Conservation (phyloP, 352 stramenopile genomes). For the Globisporangium takayamanum region DNA sequence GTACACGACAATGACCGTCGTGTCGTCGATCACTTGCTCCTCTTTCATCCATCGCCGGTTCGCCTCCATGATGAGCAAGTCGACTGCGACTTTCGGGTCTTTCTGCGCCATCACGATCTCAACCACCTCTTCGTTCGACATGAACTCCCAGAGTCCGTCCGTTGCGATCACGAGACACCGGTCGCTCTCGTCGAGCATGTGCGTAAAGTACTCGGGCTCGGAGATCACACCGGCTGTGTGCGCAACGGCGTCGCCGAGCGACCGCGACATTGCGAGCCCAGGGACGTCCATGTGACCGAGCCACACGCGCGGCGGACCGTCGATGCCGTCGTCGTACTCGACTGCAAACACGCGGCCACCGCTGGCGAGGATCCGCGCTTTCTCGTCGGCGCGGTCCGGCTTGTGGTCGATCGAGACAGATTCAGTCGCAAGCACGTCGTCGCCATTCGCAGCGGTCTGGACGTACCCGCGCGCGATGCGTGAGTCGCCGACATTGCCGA, state of each 20-base stretch:
- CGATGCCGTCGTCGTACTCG: slow-evolving; percentile 98
- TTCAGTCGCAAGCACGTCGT: slow-evolving; percentile 30
- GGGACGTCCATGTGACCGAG: slow-evolving; percentile 97
- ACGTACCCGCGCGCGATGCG: slow-evolving; percentile 87
- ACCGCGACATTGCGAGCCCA: slow-evolving; percentile 96
- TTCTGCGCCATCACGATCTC: slow-evolving; percentile 73
- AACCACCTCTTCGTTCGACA: slow-evolving; percentile 94
- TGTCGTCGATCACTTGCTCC: slow-evolving; percentile 99
- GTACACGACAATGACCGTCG: slow-evolving; percentile 96
- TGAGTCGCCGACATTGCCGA: slow-evolving; percentile 97
- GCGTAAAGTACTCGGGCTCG: slow-evolving; percentile 93
- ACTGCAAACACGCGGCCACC: slow-evolving; percentile 97
- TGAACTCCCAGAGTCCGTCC: slow-evolving; percentile 99
- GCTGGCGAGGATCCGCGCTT: slow-evolving; percentile 91
- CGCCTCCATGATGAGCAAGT: slow-evolving; percentile 93
- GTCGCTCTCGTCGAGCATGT: slow-evolving; percentile 75
- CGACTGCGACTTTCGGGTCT: slow-evolving; percentile 81
- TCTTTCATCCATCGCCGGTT: slow-evolving; percentile 97
- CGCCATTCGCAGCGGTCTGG: slow-evolving; percentile 21
- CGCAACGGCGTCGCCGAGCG: slow-evolving; percentile 94
- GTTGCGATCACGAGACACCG: slow-evolving; percentile 96
- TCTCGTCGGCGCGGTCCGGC: slow-evolving; percentile 93
- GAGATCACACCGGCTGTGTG: slow-evolving; percentile 94
- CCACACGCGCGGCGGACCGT: slow-evolving; percentile 97
- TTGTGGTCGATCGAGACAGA: slow-evolving; percentile 98